phyloP scores from a whole-genome alignment of 371 early-diverging fungal species.

The Haplosporangium sp. region DNA sequence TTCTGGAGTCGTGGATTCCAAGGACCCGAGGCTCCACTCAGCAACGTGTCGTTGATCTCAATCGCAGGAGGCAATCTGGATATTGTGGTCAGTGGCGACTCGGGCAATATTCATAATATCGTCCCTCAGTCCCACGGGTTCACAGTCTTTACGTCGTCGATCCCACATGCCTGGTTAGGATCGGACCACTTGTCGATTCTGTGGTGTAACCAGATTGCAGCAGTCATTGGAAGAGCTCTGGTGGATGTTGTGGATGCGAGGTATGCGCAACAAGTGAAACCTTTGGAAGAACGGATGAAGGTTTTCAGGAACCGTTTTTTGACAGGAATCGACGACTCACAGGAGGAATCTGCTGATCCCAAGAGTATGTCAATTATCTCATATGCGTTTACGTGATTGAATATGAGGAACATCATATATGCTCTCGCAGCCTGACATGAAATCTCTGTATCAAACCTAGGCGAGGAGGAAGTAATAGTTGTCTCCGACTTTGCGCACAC shows the following conservation, averaged over 20 bases:
- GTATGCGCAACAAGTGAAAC: constrained; percentile 71
- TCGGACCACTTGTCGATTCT: constrained; percentile 90
- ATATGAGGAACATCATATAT: not conserved
- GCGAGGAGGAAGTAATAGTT: constrained; percentile 54
- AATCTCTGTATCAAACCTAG: constrained; percentile 28
- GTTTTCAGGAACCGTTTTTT: constrained; percentile 71
- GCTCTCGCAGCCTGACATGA: not conserved
- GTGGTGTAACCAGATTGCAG: constrained; percentile 93
- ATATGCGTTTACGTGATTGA: not conserved
- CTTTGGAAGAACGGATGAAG: constrained; percentile 70
- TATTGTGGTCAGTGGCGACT: constrained; percentile 82
- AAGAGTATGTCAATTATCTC: constrained; percentile 9
- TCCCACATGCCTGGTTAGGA: constrained; percentile 90
- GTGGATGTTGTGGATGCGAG: constrained; percentile 77
- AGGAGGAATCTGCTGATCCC: not conserved
- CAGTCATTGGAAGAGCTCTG: constrained; percentile 67
- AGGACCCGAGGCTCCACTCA: constrained; percentile 38
- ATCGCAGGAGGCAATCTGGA: constrained; percentile 94
- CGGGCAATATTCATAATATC: constrained; percentile 80
- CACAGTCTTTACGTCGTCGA: constrained; percentile 81
- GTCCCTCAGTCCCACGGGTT: constrained; percentile 78
- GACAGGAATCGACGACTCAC: constrained; percentile 67
- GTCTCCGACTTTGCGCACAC: constrained; percentile 43
- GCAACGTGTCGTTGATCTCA: constrained; percentile 83
- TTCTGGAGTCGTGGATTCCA: constrained; percentile 77